Conservation (phyloP, 179 eudicot genomes). For the Beta macrorhiza region DNA sequence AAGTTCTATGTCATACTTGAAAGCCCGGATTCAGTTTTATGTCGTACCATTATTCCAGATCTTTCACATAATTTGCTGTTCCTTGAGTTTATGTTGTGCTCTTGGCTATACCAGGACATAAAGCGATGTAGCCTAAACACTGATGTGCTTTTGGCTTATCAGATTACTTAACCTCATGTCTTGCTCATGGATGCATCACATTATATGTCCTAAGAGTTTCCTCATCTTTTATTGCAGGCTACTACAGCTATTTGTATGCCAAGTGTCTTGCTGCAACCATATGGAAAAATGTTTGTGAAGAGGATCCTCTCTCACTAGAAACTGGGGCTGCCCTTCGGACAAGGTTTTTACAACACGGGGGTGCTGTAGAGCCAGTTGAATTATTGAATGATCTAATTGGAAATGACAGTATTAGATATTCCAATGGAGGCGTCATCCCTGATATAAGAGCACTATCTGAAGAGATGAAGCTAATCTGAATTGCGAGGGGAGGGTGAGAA, state of each 20-base stretch:
- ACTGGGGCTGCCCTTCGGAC: constrained; percentile 79
- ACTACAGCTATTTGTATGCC: constrained; percentile 91
- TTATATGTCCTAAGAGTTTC: constrained; percentile 8
- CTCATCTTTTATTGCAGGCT: constrained; percentile 41
- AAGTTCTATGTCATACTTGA: too few relatives aligned
- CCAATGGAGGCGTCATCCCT: constrained; percentile 72
- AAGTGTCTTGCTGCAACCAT: constrained; percentile 94
- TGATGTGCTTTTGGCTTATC: constrained; percentile 1
- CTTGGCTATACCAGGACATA: constrained; percentile 10
- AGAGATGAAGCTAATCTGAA: constrained; percentile 52
- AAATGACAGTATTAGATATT: constrained; percentile 41
- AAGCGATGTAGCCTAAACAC: neutral
- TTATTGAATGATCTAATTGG: constrained; percentile 69
- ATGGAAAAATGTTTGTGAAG: constrained; percentile 72
- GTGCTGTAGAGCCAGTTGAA: constrained; percentile 76
- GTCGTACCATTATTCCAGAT: neutral
- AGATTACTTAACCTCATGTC: constrained; percentile 1
- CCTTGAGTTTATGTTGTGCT: neutral
- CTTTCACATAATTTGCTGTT: neutral
- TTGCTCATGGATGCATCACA: neutral
- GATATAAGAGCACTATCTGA: constrained; percentile 55
- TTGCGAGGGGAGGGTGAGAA: neutral
- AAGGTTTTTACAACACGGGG: constrained; percentile 82
- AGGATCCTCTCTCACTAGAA: constrained; percentile 75
- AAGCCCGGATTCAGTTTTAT: too few relatives aligned